phyloP scores from a whole-genome alignment of 257 asterid species.

The Hygrophila difformis region DNA sequence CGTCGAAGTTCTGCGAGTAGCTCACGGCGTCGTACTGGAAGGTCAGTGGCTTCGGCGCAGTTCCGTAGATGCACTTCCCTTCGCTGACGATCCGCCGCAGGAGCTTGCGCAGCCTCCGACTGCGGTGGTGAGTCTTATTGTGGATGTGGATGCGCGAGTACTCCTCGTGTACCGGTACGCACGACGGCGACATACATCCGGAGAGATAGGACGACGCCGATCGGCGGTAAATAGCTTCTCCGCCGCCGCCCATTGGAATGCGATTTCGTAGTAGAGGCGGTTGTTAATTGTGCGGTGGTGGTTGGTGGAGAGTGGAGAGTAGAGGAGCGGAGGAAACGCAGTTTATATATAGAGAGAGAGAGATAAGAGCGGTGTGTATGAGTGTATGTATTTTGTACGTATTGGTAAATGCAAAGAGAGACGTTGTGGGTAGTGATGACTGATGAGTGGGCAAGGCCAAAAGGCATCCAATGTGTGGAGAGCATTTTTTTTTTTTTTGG shows the following conservation, averaged over 20 bases:
- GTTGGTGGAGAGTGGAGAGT: slow-evolving; percentile 4
- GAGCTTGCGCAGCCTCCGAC: slow-evolving; percentile 34
- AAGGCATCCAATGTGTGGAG: neutral
- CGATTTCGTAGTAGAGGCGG: neutral
- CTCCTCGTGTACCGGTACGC: slow-evolving; percentile 62
- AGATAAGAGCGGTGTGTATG: too few relatives aligned
- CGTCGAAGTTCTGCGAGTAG: slow-evolving; percentile 77
- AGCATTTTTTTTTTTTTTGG: too few relatives aligned
- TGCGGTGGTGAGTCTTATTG: slow-evolving; percentile 14
- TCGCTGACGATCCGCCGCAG: slow-evolving; percentile 50
- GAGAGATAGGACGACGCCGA: slow-evolving; percentile 45
- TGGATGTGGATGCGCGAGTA: slow-evolving; percentile 44
- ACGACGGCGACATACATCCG: slow-evolving; percentile 73
- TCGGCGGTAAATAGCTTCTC: slow-evolving; percentile 23
- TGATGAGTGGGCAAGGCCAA: neutral
- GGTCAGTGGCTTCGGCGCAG: slow-evolving; percentile 24
- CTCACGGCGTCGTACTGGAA: slow-evolving; percentile 83
- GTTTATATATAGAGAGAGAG: too few relatives aligned
- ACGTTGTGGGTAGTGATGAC: too few relatives aligned
- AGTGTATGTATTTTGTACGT: too few relatives aligned
- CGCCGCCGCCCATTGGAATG: slow-evolving; percentile 34
- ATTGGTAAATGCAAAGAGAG: neutral
- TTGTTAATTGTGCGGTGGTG: neutral
- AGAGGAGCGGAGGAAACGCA: neutral
- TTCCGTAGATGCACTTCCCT: slow-evolving; percentile 40